Conservation (phyloP, 2,329 filamentous ascomycete species). For the Neopestalotiopsis rosae region DNA sequence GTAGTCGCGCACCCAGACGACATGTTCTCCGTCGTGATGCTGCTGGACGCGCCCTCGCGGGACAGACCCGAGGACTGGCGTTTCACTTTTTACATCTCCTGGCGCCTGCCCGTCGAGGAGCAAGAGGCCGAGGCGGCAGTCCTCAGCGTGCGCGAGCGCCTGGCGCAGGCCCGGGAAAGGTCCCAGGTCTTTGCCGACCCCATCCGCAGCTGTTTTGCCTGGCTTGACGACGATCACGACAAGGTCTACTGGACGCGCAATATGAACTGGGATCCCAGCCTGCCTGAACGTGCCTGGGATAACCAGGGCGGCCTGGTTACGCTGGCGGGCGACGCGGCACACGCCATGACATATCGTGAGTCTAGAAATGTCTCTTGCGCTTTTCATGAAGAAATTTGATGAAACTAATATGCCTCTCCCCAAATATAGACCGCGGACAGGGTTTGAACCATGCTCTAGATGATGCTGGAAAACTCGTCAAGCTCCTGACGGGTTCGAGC, state of each 20-base stretch:
- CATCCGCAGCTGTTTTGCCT: conserved; percentile 45
- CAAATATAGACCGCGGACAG: conserved; percentile 45
- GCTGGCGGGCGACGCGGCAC: conserved; percentile 40
- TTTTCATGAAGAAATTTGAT: neutral
- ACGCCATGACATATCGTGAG: conserved; percentile 41
- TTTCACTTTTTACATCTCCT: conserved; percentile 55
- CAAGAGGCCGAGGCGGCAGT: conserved; percentile 41
- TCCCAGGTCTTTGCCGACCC: conserved; percentile 46
- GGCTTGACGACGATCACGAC: conserved; percentile 35
- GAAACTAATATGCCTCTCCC: neutral
- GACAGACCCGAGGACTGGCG: conserved; percentile 46
- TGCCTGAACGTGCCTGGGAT: conserved; percentile 36
- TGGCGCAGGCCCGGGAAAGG: conserved; percentile 45
- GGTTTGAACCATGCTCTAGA: conserved; percentile 53
- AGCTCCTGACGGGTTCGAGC: conserved; percentile 30
- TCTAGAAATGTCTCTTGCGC: neutral
- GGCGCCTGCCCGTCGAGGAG: conserved; percentile 43
- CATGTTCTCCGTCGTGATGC: conserved; percentile 50
- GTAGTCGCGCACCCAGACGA: conserved; percentile 48
- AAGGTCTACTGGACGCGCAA: conserved; percentile 35
- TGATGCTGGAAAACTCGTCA: conserved; percentile 46
- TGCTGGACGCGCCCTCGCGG: conserved; percentile 44
- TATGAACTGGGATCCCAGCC: conserved; percentile 37
- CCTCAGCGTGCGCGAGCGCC: conserved; percentile 40
- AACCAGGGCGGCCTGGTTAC: conserved; percentile 36